phyloP scores from a whole-genome alignment of 192 early-diverging fungal genomes.

The Gryganskiella cystojenkinii region DNA sequence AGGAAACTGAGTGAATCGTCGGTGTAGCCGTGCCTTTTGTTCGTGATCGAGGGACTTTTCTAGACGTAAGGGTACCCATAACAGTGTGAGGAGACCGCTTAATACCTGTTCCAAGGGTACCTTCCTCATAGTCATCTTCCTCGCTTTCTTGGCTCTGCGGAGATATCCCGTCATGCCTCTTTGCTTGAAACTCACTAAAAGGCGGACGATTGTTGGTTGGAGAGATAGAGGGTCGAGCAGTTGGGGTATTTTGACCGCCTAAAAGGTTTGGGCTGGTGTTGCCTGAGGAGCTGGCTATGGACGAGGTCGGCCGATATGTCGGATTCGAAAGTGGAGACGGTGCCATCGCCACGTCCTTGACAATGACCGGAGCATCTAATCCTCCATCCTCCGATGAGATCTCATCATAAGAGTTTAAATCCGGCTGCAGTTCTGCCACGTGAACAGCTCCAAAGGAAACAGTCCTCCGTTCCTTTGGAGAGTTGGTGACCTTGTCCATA shows the following conservation, averaged over 20 bases:
- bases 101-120: constrained; percentile 32
- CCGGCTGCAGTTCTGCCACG: constrained; percentile 39
- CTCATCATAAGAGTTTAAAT: constrained; percentile 46
- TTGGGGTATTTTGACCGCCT: background rate
- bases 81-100: background rate
- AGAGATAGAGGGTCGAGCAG: background rate
- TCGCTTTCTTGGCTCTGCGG: constrained; percentile 12
- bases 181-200: background rate
- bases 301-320: constrained; percentile 3
- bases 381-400: constrained; percentile 40
- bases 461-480: constrained; percentile 43
- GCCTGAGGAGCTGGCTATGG: background rate
- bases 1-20: background rate
- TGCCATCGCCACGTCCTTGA: background rate
- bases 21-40: background rate
- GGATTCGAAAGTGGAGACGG: constrained; percentile 16
- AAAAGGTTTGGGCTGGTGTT: background rate
- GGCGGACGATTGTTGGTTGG: background rate
- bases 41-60: constrained; percentile 21
- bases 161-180: background rate
- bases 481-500: constrained; percentile 28
- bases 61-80: background rate
- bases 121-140: constrained; percentile 38
- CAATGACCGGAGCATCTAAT: background rate
- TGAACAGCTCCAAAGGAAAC: constrained; percentile 52